Evolutionary conservation across 1,284 basidiomycete genomes (phyloP), one percentile per base, ranked within the genome.

Genomic region (Leccinum insolens): DNA sequence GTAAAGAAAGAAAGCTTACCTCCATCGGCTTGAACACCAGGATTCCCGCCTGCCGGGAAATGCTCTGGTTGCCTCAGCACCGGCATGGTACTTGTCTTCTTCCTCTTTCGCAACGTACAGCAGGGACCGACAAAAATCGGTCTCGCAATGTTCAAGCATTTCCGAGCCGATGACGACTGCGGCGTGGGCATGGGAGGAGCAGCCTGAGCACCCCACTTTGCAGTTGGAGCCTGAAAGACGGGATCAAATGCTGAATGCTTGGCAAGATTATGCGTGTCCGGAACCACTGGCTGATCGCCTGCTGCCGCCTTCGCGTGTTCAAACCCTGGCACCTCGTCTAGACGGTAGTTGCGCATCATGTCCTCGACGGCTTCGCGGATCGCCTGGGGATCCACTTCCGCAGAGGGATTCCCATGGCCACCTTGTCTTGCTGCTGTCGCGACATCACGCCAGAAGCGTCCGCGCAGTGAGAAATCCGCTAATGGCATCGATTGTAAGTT

Each of bases 371-470:
- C 73, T 34, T 76, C 72, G 41, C 61, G 69, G 12, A 76, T 68
- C 8, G 49, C 63, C 3, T 14, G 57, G 12, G 73, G 70, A 52
- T 72, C 72, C n/a, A 66, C 9, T 5, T n/a, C 17, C 46, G n/a
- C 46, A 49, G 9, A 49, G 46, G 49, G 49, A 52, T 52, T 22
- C 20, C 49, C 49, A 52, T 52, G 7, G 20, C 52, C 39, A n/a
- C 65, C 49, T 3, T 67, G 69, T 8, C 67, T 68, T 6, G 61
- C 59, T 5, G 55, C 73, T 4, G 64, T 64, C 9, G 72, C 69
- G 7, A 76, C 69, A 37, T 75, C 72, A 63, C 68, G 68, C 74
- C 74, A 77, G 41, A 74, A 75, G 37, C 71, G 75, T 20, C 75
- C 73, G 9, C 62, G 68, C 28, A 76, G n/a, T 7, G 73, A 46